phyloP scores from a whole-genome alignment of 225 moss, liverwort and hornwort species.

The Physcomitrellopsis africana region DNA sequence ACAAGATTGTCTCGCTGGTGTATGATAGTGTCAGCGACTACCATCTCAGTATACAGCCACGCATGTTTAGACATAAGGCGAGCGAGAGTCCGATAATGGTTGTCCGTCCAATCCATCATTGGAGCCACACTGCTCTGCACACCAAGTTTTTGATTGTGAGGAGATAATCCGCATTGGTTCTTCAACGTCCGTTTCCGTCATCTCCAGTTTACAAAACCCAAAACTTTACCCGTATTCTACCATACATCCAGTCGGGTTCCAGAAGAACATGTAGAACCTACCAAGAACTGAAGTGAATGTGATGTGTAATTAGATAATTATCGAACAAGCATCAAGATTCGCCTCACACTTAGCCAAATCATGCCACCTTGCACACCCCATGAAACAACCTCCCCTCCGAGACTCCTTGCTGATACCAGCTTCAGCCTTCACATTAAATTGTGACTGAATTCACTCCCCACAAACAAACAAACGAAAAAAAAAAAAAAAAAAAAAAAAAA shows the following conservation, averaged over 20 bases:
- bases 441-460: neutral
- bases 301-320: no score
- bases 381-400: neutral
- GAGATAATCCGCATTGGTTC: neutral
- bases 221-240: conserved; percentile 10
- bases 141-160: conserved; percentile 31
- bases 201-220: neutral
- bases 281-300: no score
- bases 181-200: neutral
- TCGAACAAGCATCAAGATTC: neutral
- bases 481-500: neutral
- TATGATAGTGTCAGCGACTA: conserved; percentile 93
- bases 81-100: conserved; percentile 92
- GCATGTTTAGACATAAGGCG: conserved; percentile 87
- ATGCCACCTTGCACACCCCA: neutral
- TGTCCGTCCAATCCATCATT: conserved; percentile 99
- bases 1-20: conserved; percentile 95
- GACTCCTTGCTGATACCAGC: neutral
- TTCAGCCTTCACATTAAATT: conserved; percentile 4
- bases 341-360: conserved; percentile 1
- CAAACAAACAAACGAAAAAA: no score
- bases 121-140: conserved; percentile 99
- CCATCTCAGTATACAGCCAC: conserved; percentile 99
- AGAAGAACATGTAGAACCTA: no score
- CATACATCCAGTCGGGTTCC: neutral